Conservation (phyloP, 2,329 filamentous ascomycete species). For the Gaeumannomyces tritici region DNA sequence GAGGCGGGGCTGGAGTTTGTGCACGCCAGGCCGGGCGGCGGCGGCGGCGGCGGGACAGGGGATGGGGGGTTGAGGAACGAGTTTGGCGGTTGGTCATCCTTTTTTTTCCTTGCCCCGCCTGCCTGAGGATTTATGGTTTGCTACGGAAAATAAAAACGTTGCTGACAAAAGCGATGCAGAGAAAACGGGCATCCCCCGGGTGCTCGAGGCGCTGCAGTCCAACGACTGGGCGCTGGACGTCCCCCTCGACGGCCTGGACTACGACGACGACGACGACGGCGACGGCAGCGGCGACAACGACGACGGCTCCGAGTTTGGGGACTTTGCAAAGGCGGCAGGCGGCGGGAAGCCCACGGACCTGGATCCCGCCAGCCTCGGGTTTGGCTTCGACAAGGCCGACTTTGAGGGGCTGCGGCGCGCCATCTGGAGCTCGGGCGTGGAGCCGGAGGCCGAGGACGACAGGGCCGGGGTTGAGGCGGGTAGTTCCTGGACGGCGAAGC, state of each 20-base stretch:
- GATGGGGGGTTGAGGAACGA: conserved; percentile 36
- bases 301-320: conserved; percentile 24
- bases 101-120: background rate
- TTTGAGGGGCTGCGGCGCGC: conserved; percentile 41
- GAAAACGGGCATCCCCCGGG: conserved; percentile 33
- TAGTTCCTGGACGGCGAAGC: background rate
- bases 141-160: too few relatives aligned
- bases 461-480: too few relatives aligned
- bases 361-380: conserved; percentile 38
- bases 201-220: conserved; percentile 51
- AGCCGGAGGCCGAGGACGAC: conserved; percentile 9
- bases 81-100: conserved; percentile 41
- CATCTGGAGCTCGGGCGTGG: conserved; percentile 34
- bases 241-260: conserved; percentile 8
- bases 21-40: conserved; percentile 28
- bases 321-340: conserved; percentile 18
- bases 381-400: conserved; percentile 41
- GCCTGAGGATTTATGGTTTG: too few relatives aligned
- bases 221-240: conserved; percentile 47
- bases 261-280: conserved; percentile 5
- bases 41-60: conserved; percentile 20
- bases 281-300: conserved; percentile 12
- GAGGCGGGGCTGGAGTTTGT: conserved; percentile 55
- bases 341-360: conserved; percentile 22
- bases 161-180: conserved; percentile 4